Conservation (phyloP, 1,139 yeast species). For the Lodderomyces orthopsilosis region DNA sequence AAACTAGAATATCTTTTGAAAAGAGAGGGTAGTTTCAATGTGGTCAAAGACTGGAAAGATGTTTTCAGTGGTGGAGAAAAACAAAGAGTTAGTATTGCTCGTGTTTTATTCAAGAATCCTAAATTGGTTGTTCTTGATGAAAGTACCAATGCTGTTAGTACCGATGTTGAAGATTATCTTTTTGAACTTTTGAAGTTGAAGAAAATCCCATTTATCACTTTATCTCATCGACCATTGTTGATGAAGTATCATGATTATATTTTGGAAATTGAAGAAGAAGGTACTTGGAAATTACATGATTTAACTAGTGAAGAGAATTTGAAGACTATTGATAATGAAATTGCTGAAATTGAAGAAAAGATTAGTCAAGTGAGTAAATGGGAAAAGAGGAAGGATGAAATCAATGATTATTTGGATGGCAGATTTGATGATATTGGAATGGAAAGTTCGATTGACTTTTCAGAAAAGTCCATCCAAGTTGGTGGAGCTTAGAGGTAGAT, state of each 20-base stretch:
- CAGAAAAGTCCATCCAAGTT: constrained; percentile 1
- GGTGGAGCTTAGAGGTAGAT: background rate
- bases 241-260: constrained; percentile 81
- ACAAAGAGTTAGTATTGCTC: constrained; percentile 87
- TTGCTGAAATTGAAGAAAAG: constrained; percentile 55
- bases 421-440: constrained; percentile 19
- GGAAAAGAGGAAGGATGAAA: constrained; percentile 48
- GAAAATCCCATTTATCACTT: constrained; percentile 76
- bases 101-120: constrained; percentile 79
- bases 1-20: constrained; percentile 73
- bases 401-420: constrained; percentile 44
- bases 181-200: constrained; percentile 73
- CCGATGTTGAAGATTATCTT: constrained; percentile 86
- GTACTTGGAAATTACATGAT: constrained; percentile 43
- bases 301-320: constrained; percentile 61
- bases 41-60: constrained; percentile 80
- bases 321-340: constrained; percentile 63
- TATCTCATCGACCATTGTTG: constrained; percentile 82
- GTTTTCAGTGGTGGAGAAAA: constrained; percentile 94
- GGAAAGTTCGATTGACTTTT: constrained; percentile 10
- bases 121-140: constrained; percentile 85
- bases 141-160: constrained; percentile 88
- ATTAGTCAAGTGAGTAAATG: constrained; percentile 51
- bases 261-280: constrained; percentile 52
- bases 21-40: constrained; percentile 61